These are phyloP conservation scores for Maudiozyma humilis DNA, from an alignment of 1,139 yeast species.

Conservation along the genomic window DNA sequence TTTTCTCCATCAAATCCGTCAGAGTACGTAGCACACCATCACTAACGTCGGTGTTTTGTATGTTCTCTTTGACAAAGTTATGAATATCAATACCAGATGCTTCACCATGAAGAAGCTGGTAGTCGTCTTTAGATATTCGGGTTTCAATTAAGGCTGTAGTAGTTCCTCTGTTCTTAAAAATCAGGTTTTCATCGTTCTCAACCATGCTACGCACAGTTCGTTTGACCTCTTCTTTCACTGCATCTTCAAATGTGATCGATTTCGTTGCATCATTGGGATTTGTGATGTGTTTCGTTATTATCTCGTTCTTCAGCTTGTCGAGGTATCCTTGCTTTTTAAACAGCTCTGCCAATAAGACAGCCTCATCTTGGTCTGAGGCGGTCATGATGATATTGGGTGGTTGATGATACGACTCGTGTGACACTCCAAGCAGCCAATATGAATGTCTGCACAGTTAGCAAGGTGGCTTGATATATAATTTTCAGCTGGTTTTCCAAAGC, in stretches of 20 bases:
- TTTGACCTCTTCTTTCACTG: constrained; percentile 18
- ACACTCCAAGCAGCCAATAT: no score
- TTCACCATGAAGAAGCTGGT: constrained; percentile 18
- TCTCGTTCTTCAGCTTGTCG: constrained; percentile 24
- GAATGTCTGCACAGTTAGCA: no score
- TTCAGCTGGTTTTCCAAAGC: no score
- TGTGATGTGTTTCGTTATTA: constrained; percentile 11
- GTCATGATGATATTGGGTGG: not conserved
- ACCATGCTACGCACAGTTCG: constrained; percentile 24
- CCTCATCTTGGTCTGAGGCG: constrained; percentile 15
- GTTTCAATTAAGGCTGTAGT: constrained; percentile 30
- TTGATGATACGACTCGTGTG: no score
- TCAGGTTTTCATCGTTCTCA: constrained; percentile 23
- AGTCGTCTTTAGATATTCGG: constrained; percentile 24
- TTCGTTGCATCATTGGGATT: not conserved
- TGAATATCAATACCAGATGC: constrained; percentile 16
- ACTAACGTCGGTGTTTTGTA: constrained; percentile 18
- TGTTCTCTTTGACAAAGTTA: constrained; percentile 11
- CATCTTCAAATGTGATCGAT: constrained; percentile 15
- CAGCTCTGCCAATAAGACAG: constrained; percentile 23
- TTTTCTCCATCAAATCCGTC: not conserved
- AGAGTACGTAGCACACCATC: constrained; percentile 1
- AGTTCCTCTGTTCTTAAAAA: constrained; percentile 30
- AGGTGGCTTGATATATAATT: no score
- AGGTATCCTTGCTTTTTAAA: constrained; percentile 29